Conservation (phyloP, 345 rosid species). For the Linum tenue region DNA sequence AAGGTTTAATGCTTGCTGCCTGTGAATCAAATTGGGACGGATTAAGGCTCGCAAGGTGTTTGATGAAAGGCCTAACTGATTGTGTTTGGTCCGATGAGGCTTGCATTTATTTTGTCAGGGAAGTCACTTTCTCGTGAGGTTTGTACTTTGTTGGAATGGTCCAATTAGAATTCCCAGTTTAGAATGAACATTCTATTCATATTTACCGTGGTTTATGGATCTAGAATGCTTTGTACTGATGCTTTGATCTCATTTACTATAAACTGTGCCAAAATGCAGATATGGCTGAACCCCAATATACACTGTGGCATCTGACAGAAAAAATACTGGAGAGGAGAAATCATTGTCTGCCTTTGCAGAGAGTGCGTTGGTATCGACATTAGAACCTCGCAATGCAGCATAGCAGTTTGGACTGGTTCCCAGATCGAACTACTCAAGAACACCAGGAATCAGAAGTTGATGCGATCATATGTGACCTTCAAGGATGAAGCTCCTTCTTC, state of each 20-base stretch:
- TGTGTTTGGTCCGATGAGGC: too few relatives aligned
- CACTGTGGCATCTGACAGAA: slow-evolving; percentile 80
- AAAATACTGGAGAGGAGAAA: slow-evolving; percentile 68
- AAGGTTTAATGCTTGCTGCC: too few relatives aligned
- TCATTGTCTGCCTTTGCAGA: slow-evolving; percentile 53
- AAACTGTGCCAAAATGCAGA: slow-evolving; percentile 25
- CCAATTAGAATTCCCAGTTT: too few relatives aligned
- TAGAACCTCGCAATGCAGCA: slow-evolving; percentile 80
- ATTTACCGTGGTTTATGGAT: too few relatives aligned
- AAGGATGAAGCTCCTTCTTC: slow-evolving; percentile 63
- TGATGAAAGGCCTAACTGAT: not conserved
- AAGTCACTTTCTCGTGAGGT: not conserved
- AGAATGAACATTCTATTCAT: too few relatives aligned
- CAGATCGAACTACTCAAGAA: slow-evolving; percentile 71
- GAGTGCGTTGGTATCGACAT: slow-evolving; percentile 78
- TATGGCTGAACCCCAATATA: slow-evolving; percentile 63
- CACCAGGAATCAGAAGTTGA: slow-evolving; percentile 59
- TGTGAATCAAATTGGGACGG: too few relatives aligned
- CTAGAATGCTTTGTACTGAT: too few relatives aligned
- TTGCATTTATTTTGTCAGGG: too few relatives aligned
- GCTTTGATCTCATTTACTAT: not conserved
- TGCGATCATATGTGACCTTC: slow-evolving; percentile 70
- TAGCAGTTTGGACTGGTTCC: slow-evolving; percentile 79
- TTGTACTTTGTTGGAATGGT: too few relatives aligned
- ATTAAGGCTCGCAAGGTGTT: not conserved